These are phyloP conservation scores for Athelia psychrophila DNA, from an alignment of 1,284 basidiomycete genomes.

Conservation along the genomic window DNA sequence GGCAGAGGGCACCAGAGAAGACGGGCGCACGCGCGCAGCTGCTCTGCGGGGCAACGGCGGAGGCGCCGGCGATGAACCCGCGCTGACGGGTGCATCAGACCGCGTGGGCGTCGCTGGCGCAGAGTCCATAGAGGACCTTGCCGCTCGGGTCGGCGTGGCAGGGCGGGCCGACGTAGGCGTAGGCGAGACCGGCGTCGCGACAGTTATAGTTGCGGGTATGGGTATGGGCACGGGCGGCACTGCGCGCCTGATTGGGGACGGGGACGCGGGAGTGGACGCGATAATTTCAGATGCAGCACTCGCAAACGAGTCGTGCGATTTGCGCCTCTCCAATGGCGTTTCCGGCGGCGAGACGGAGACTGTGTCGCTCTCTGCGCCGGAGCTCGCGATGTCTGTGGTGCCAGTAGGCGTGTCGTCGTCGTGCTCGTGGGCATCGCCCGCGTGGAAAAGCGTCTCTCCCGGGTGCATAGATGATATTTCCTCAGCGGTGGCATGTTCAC, in stretches of 20 bases:
- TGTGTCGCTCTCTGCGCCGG: neutral
- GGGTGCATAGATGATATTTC: neutral
- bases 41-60: conserved; percentile 53
- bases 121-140: conserved; percentile 1
- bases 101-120: conserved; percentile 10
- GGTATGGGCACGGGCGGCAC: neutral
- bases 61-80: conserved; percentile 18
- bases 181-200: neutral
- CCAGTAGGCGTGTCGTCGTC: neutral
- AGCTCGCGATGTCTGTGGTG: neutral
- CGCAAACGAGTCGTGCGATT: neutral
- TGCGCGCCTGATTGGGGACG: neutral
- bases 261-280: neutral
- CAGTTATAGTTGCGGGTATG: neutral
- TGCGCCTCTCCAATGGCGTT: neutral
- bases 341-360: neutral
- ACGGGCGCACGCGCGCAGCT: conserved; percentile 29
- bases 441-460: too few relatives aligned
- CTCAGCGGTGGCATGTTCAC: neutral
- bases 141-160: neutral
- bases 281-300: neutral
- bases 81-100: conserved; percentile 17
- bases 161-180: neutral
- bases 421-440: too few relatives aligned
- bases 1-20: neutral